These are phyloP conservation scores for Ophiostoma fasciatum DNA, from an alignment of 2,329 filamentous ascomycete species.

Conservation along the genomic window DNA sequence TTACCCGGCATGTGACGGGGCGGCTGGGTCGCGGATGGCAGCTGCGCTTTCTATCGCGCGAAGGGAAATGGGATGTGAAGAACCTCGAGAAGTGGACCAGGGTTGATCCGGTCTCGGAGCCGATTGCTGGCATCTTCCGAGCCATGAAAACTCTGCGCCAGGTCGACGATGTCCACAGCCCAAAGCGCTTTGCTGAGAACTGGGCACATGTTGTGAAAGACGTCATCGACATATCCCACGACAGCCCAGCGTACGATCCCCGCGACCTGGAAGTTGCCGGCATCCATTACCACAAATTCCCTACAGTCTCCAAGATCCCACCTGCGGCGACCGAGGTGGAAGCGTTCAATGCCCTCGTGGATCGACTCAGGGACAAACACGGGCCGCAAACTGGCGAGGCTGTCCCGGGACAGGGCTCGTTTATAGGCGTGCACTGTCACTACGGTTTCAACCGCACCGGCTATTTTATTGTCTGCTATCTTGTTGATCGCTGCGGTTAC, in stretches of 20 bases:
- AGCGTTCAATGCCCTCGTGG: conserved; percentile 40
- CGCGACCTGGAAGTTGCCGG: conserved; percentile 49
- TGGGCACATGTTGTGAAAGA: conserved; percentile 57
- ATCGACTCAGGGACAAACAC: conserved; percentile 41
- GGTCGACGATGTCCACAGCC: conserved; percentile 71
- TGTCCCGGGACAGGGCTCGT: too few species aligned
- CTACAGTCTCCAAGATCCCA: conserved; percentile 83
- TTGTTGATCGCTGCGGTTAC: conserved; percentile 68
- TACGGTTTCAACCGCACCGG: conserved; percentile 93
- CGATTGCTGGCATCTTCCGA: conserved; percentile 67
- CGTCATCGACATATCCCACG: conserved; percentile 82
- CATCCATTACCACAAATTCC: conserved; percentile 70
- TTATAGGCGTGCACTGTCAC: conserved; percentile 86
- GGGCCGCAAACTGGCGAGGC: too few species aligned
- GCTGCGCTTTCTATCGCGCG: conserved; percentile 70
- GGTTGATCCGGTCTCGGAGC: conserved; percentile 60
- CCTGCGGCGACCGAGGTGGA: conserved; percentile 43
- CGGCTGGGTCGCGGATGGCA: conserved; percentile 81
- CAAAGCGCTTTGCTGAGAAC: conserved; percentile 50
- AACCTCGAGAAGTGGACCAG: conserved; percentile 85
- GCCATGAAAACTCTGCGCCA: conserved; percentile 90
- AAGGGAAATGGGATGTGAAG: conserved; percentile 97
- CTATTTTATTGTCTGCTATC: conserved; percentile 77
- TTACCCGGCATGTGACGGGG: conserved; percentile 57
- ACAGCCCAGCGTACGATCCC: conserved; percentile 79